Evolutionary conservation across 441 rosid genomes (phyloP), one percentile per base, ranked within the genome.

Genomic region (Pelargonium cotyledonis): DNA sequence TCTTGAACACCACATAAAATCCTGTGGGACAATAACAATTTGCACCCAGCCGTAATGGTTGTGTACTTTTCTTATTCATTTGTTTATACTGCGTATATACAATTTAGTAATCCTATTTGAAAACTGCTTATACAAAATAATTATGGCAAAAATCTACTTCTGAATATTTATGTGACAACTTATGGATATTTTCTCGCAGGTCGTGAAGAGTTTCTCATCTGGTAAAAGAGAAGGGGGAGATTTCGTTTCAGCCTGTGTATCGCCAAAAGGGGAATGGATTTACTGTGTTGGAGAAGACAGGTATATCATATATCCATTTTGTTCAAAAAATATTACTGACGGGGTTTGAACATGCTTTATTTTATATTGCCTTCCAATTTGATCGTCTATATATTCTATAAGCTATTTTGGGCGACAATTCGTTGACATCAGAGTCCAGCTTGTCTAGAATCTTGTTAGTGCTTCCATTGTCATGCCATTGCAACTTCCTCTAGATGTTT

Each of bases 251-350:
- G 96, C 94, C 38, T 83, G 86, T 69, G 75, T 90, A 70, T 88
- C 96, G n/a, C 93, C 96, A 1, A 90, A 89, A 81, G 98, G 97
- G 38, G 98, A 90, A 80, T 92, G 98, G 99, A 88, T 92, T 73
- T 92, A 95, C 75, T 90, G 96, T 81, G 81, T 90, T 8, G 99
- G 97, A 67, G 99, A 92, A 86, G 98, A 92, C 87, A 87, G 85
- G 96, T 88, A 80, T 73, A 55, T 11, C 40, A 71, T n/a, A 16
- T 63, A 41, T 10, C 55, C 43, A n/a, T 31, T 61, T 62, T 67
- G 62, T 26, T 38, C 10, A 6, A 19, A 8, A 47, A 46, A 47
- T 44, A n/a, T 11, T 21, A 18, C 21, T 19, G 14, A 58, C 31
- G 19, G 19, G 31, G 1, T 58, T 58, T 19, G 21, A 29, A 21